These are phyloP conservation scores for Blastocystis sp. DNA, from an alignment of 352 stramenopile species.

Conservation along the genomic window DNA sequence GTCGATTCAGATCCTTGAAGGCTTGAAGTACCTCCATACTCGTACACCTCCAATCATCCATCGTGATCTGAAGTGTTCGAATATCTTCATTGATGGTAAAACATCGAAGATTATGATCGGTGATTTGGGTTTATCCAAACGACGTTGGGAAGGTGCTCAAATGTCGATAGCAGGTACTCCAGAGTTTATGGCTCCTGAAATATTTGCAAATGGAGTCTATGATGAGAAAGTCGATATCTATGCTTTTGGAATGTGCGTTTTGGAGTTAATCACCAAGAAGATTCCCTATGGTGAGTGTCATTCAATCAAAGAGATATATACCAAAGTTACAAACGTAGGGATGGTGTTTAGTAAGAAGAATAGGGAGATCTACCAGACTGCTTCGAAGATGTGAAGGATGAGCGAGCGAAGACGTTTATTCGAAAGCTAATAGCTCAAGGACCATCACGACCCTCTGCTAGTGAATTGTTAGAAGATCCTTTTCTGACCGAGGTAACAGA, in stretches of 20 bases:
- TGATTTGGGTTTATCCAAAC: constrained; percentile 79
- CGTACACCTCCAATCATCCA: constrained; percentile 82
- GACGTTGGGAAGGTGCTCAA: not conserved
- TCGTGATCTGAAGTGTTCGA: constrained; percentile 85
- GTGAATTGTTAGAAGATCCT: constrained; percentile 30
- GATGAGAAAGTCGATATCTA: constrained; percentile 81
- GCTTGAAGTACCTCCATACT: constrained; percentile 82
- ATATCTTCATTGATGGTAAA: constrained; percentile 96
- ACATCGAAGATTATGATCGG: constrained; percentile 92
- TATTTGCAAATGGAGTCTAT: constrained; percentile 79
- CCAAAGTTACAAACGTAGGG: constrained; percentile 73
- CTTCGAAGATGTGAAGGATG: constrained; percentile 50
- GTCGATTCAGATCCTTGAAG: constrained; percentile 85
- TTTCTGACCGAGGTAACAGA: constrained; percentile 24
- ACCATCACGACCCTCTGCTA: not conserved
- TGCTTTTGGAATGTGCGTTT: constrained; percentile 96
- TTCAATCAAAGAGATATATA: constrained; percentile 80
- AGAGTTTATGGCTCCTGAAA: constrained; percentile 97
- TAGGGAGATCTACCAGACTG: constrained; percentile 40
- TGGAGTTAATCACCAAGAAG: constrained; percentile 98
- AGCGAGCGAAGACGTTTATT: constrained; percentile 35
- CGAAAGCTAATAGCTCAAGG: constrained; percentile 13
- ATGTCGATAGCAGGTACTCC: constrained; percentile 75
- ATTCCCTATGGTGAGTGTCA: constrained; percentile 84
- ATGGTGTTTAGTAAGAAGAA: not conserved